phyloP scores from a whole-genome alignment of 192 early-diverging fungal species.

The Funneliformis mosseae region DNA sequence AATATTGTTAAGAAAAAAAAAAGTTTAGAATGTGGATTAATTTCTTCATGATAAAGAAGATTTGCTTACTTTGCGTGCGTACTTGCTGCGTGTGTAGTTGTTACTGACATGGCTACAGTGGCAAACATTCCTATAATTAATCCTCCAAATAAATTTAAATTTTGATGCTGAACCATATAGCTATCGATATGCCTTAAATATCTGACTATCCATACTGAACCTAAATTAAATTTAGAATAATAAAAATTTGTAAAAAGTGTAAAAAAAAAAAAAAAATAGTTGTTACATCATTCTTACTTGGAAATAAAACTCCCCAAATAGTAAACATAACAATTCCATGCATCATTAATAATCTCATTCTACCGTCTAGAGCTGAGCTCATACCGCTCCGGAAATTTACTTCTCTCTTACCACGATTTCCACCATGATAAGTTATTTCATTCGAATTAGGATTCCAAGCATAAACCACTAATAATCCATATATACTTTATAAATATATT shows the following conservation, averaged over 20 bases:
- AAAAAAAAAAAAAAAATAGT: neutral
- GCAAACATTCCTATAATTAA: neutral
- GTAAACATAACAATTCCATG: constrained; percentile 34
- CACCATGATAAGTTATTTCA: neutral
- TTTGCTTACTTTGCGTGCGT: neutral
- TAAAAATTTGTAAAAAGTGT: neutral
- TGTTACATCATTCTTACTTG: neutral
- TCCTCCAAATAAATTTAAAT: neutral
- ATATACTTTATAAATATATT: too few relatives aligned
- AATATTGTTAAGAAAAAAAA: neutral
- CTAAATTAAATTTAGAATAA: neutral
- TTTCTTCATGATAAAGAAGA: too few relatives aligned
- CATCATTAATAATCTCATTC: neutral
- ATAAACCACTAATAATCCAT: neutral
- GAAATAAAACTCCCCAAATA: constrained; percentile 19
- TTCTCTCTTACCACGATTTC: neutral
- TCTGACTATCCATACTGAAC: constrained; percentile 24
- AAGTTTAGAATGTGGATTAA: too few relatives aligned
- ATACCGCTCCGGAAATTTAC: constrained; percentile 8
- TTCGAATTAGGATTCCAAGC: neutral
- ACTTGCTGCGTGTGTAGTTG: neutral
- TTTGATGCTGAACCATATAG: constrained; percentile 21
- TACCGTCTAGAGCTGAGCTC: neutral
- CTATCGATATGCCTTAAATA: constrained; percentile 23
- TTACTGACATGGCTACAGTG: neutral